phyloP scores from a whole-genome alignment of 2,329 filamentous ascomycete genomes.

The Cladophialophora bantiana region DNA sequence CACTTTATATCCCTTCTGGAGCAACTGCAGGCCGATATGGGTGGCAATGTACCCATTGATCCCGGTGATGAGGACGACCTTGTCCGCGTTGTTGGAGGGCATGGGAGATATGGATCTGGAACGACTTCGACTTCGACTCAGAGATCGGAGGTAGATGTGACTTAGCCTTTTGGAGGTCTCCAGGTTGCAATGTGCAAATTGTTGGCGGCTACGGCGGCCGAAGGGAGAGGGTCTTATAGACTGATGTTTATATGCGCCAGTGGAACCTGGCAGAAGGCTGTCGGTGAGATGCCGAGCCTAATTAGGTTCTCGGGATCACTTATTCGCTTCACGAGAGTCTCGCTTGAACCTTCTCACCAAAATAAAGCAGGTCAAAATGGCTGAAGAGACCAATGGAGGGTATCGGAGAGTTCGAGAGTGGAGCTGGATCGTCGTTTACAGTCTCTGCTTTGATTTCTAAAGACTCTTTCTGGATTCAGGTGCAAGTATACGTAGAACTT shows the following conservation, averaged over 20 bases:
- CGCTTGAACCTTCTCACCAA: background rate
- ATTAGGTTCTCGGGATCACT: background rate
- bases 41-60: constrained; percentile 53
- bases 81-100: constrained; percentile 23
- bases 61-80: constrained; percentile 48
- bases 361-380: background rate
- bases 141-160: constrained; percentile 32
- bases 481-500: background rate
- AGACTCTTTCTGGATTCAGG: background rate
- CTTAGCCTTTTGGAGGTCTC: constrained; percentile 33
- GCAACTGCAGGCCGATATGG: constrained; percentile 48
- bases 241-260: background rate
- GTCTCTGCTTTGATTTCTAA: background rate
- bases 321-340: background rate
- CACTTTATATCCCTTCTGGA: constrained; percentile 50
- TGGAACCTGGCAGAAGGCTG: background rate
- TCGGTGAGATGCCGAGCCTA: background rate
- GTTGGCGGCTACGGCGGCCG: background rate
- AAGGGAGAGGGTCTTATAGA: background rate
- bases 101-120: constrained; percentile 28
- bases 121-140: constrained; percentile 26
- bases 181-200: constrained; percentile 10
- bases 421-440: background rate
- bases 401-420: background rate
- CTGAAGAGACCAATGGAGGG: background rate